phyloP scores from a whole-genome alignment of 352 stramenopile species.

The Globisporangium echinulatum region DNA sequence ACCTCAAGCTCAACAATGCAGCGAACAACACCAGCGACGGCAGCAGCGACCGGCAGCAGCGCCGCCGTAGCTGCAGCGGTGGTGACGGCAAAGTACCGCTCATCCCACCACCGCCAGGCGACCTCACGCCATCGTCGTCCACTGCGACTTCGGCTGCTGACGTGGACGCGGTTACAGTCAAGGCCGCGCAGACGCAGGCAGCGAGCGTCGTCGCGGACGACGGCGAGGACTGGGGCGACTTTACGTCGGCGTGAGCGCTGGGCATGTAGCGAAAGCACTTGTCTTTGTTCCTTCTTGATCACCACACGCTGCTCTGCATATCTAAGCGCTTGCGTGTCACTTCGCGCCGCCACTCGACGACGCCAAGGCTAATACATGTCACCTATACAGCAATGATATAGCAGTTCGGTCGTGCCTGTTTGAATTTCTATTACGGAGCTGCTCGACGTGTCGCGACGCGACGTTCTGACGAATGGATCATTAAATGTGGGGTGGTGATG shows the following conservation, averaged over 20 bases:
- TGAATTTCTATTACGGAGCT: too few relatives aligned
- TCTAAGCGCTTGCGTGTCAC: too few relatives aligned
- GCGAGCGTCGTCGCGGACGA: conserved; percentile 24
- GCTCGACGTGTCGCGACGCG: too few relatives aligned
- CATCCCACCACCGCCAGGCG: conserved; percentile 49
- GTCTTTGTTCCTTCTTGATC: too few relatives aligned
- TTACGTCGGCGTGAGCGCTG: conserved; percentile 53
- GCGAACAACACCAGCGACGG: conserved; percentile 10
- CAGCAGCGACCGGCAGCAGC: conserved; percentile 15
- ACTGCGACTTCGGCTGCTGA: conserved; percentile 6
- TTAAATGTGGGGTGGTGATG: too few relatives aligned
- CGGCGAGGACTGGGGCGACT: conserved; percentile 79
- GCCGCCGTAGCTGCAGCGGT: conserved; percentile 25
- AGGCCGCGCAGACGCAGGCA: conserved; percentile 28
- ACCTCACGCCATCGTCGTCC: conserved; percentile 18
- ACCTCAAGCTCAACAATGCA: conserved; percentile 44
- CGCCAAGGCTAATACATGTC: too few relatives aligned
- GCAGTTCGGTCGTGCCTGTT: too few relatives aligned
- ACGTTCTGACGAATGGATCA: too few relatives aligned
- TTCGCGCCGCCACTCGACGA: too few relatives aligned
- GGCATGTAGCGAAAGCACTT: too few relatives aligned
- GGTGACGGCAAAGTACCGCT: conserved; percentile 40
- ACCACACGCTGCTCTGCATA: too few relatives aligned
- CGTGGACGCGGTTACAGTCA: conserved; percentile 14
- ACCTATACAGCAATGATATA: too few relatives aligned